Evolutionary conservation across 176 grass and related monocot genomes (phyloP), one percentile per base, ranked within the genome.

Genomic region (Oryza meridionalis): DNA sequence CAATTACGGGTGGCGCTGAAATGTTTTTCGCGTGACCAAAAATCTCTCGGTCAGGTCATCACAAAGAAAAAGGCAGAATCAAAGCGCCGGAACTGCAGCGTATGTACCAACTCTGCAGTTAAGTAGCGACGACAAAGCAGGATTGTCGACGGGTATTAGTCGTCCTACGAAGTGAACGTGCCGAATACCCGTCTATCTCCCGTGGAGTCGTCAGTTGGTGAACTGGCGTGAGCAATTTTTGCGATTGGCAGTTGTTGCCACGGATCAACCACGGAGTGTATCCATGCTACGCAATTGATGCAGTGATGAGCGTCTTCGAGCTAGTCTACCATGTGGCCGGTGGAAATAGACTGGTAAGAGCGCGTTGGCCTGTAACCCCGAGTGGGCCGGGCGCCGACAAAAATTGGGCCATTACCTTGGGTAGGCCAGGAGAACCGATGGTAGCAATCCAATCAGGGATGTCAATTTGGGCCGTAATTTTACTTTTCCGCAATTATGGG

Each of bases 11-110:
- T 80, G 37, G 62, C 67, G 69, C 74, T 50, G 67, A 12, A 50
- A 49, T 64, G 82, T 37, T 51, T 75, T 84, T 31, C 2, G 82
- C 70, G 19, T 80, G 82, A 80, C n/a, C 46, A 61, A 33, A 27
- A 65, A 9, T 19, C 16, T 31, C 32, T 22, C 65, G 67, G 80
- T 55, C 78, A 79, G 86, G 75, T 43, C 24, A 49, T 15, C 3
- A 49, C 46, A 4, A 88, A 84, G 76, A 84, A 68, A 69, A 68
- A 69, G 13, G 69, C 64, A 11, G 67, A 80, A 26, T 44, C 62
- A 75, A 42, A 11, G 51, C 53, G 46, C 66, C 31, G 19, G 3
- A 3, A 14, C 9, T 53, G 72, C 22, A 65, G 3, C 8, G 1
- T 62, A 38, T 38, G 37, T 38, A 38, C 37, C 37, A 38, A 38